These are phyloP conservation scores for Venturia pyrina DNA, from an alignment of 2,329 filamentous ascomycete genomes.

Conservation along the genomic window DNA sequence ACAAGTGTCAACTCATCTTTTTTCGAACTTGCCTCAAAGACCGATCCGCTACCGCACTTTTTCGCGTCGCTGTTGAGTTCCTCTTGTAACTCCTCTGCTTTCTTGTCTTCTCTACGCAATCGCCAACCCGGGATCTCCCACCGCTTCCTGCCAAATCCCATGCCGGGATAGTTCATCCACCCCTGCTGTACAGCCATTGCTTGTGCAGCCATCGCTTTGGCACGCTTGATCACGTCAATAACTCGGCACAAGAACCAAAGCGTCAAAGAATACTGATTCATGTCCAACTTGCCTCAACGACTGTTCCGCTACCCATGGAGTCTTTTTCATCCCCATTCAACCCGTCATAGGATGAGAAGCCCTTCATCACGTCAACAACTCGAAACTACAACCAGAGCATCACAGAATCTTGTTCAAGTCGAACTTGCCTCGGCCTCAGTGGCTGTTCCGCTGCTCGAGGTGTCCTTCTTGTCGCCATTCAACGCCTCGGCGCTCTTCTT, in stretches of 20 bases:
- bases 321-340: too few relatives aligned
- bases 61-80: too few relatives aligned
- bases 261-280: not conserved
- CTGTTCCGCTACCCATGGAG: not conserved
- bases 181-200: too few relatives aligned
- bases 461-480: constrained; percentile 31
- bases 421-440: constrained; percentile 10
- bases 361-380: not conserved
- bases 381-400: not conserved
- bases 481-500: constrained; percentile 33
- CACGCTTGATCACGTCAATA: not conserved
- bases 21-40: too few relatives aligned
- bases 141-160: too few relatives aligned
- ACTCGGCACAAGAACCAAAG: not conserved
- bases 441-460: constrained; percentile 13
- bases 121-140: too few relatives aligned
- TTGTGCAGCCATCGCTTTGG: too few relatives aligned
- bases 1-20: too few relatives aligned
- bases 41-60: too few relatives aligned
- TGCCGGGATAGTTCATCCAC: too few relatives aligned
- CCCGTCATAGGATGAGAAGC: not conserved
- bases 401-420: not conserved
- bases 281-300: not conserved
- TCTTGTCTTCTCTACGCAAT: too few relatives aligned
- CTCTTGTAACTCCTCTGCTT: too few relatives aligned